Base-by-base conservation (phyloP, 2,329 filamentous ascomycete genomes). In the Ascosphaera acerosa region DNA sequence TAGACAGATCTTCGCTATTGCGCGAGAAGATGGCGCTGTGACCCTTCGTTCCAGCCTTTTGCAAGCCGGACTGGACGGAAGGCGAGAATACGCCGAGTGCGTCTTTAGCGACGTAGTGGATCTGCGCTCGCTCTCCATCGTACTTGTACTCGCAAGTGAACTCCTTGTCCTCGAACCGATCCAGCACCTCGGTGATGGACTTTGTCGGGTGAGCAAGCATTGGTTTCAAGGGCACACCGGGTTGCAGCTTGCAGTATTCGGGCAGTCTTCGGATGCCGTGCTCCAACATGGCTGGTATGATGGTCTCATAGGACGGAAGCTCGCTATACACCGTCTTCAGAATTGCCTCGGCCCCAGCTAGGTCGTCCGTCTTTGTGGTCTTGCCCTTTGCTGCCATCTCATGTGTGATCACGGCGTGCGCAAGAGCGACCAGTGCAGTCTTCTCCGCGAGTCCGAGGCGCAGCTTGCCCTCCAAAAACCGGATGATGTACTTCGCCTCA, bases 81-180 rank as follows among this genome's bases (percentile, higher is more conserved):
- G 73, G 64, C 34, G 65, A 64, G 40, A 78, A 73, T 33, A 80
- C 62, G 35, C 75, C 58, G 2, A 68, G 58, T 6, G 76, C 66
- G 37, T 84, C 76, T 37, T 80, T 77, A 3, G 82, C 73, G 18
- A 94, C 80, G 41, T 90, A 97, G 49, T 97, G 87, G 31, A 97
- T 94, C 48, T 97, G 87, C n/a, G 87, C 87, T 47, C 87, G 66
- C 52, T 97, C 87, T 30, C 87, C 87, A 44, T 97, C 87, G 46
- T 97, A 97, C 52, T 97, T 97, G 62, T 90, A 97, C 50, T 97
- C 87, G 54, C 87, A 97, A 1, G 87, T 94, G 45, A 97, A 97
- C 16, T 74, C 76, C 47, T 91, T 87, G 38, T 76, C 71, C 48
- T 94, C 87, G 40, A 97, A 97, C 4, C 87, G 76, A 51, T 97